Evolutionary conservation across 1,139 yeast species (phyloP).

Genomic region (Yamadazyma atlantica): DNA sequence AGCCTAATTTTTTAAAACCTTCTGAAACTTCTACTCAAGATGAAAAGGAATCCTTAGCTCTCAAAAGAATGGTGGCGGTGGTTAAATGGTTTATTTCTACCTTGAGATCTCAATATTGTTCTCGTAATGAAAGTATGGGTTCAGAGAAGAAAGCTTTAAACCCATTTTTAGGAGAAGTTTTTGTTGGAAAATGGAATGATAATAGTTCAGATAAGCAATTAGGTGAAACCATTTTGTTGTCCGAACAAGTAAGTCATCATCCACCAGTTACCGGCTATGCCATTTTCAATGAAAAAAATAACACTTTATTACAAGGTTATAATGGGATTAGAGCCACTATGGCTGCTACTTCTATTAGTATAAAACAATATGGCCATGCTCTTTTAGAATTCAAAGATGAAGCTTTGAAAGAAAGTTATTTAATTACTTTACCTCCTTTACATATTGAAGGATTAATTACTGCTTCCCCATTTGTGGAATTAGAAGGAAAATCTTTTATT

Average conservation of each 20-base stretch:
- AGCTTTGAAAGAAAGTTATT: slow-evolving; percentile 63
- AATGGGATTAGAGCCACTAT: slow-evolving; percentile 85
- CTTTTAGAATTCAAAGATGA: slow-evolving; percentile 55
- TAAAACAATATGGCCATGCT: slow-evolving; percentile 92
- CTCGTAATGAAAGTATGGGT: slow-evolving; percentile 87
- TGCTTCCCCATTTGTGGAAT: slow-evolving; percentile 87
- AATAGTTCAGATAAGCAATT: slow-evolving; percentile 35
- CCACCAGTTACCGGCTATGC: slow-evolving; percentile 94
- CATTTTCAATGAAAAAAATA: slow-evolving; percentile 67
- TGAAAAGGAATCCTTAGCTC: slow-evolving; percentile 52
- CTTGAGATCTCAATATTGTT: slow-evolving; percentile 87
- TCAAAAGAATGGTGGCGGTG: slow-evolving; percentile 72
- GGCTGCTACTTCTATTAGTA: slow-evolving; percentile 70
- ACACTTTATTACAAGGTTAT: slow-evolving; percentile 77
- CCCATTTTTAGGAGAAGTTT: slow-evolving; percentile 91
- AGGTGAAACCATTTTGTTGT: slow-evolving; percentile 73
- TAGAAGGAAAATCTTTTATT: slow-evolving; percentile 82
- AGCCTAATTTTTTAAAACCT: slow-evolving; percentile 53
- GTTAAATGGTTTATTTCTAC: slow-evolving; percentile 91
- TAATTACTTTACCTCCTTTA: slow-evolving; percentile 90
- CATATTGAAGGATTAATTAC: slow-evolving; percentile 91
- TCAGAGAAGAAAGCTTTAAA: slow-evolving; percentile 94
- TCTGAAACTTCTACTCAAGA: slow-evolving; percentile 33
- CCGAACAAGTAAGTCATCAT: slow-evolving; percentile 94
- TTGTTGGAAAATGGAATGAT: slow-evolving; percentile 82